These are phyloP conservation scores for Amaranthus tricolor DNA, from an alignment of 179 eudicot genomes.

Conservation along the genomic window DNA sequence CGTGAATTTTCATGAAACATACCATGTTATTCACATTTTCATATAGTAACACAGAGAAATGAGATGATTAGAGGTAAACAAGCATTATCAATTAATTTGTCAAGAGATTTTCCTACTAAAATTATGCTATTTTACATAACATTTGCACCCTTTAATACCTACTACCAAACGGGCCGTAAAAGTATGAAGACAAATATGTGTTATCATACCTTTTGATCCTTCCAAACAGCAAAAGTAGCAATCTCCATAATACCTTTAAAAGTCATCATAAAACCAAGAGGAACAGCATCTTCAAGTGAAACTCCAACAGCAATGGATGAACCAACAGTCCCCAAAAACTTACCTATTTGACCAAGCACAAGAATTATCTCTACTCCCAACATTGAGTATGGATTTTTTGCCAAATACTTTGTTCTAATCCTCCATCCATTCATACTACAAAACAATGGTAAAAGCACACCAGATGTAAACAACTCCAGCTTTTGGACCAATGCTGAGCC, in stretches of 20 bases:
- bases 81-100: too few relatives aligned
- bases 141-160: too few relatives aligned
- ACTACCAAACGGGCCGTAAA: too few relatives aligned
- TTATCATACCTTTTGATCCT: constrained; percentile 30
- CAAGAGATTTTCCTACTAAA: too few relatives aligned
- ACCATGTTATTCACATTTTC: too few relatives aligned
- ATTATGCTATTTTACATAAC: too few relatives aligned
- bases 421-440: constrained; percentile 36
- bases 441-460: constrained; percentile 31
- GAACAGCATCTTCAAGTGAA: constrained; percentile 31
- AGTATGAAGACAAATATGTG: too few relatives aligned
- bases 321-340: constrained; percentile 33
- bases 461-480: constrained; percentile 31
- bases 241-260: constrained; percentile 43
- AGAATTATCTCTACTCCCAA: constrained; percentile 37
- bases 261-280: constrained; percentile 38
- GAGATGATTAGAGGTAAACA: too few relatives aligned
- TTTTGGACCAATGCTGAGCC: constrained; percentile 39
- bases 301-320: constrained; percentile 26
- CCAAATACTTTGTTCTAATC: constrained; percentile 17
- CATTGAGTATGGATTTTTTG: constrained; percentile 1
- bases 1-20: too few relatives aligned
- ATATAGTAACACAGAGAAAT: too few relatives aligned
- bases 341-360: constrained; percentile 30
- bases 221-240: constrained; percentile 23